Evolutionary conservation across 1,284 basidiomycete genomes (phyloP).

Genomic region (Austroboletus niveus): DNA sequence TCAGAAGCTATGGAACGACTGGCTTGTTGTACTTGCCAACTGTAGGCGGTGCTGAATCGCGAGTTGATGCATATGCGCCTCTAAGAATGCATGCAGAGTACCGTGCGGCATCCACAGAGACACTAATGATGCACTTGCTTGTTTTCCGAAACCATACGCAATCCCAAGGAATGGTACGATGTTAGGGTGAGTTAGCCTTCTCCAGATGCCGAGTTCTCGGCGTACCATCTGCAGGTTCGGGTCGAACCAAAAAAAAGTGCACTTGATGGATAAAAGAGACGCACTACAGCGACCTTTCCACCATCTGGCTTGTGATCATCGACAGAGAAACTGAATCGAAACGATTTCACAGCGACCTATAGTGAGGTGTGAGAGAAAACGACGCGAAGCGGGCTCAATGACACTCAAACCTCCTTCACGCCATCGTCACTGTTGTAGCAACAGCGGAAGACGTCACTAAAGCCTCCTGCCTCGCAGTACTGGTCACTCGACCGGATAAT

Average conservation of each 20-base stretch:
- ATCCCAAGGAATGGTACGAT: constrained; percentile 14
- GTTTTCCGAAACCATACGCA: constrained; percentile 11
- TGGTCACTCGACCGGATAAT: not conserved
- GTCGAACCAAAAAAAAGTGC: not conserved
- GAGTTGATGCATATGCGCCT: not conserved
- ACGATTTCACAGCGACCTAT: not conserved
- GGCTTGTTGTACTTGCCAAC: constrained; percentile 1
- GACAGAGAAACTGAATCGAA: constrained; percentile 6
- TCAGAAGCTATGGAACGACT: too few relatives aligned
- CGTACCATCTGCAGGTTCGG: constrained; percentile 9
- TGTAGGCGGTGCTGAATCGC: constrained; percentile 4
- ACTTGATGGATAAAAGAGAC: not conserved
- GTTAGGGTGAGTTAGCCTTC: not conserved
- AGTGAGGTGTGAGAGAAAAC: not conserved
- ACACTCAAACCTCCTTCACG: not conserved
- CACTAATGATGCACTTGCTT: constrained; percentile 11
- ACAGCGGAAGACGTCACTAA: not conserved
- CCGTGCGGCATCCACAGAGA: constrained; percentile 19
- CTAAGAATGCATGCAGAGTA: constrained; percentile 7
- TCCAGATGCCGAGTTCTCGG: not conserved
- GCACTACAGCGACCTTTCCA: not conserved
- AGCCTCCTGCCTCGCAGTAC: not conserved
- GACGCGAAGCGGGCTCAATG: not conserved
- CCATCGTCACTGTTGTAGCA: not conserved
- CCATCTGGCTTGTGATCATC: not conserved